phyloP scores from a whole-genome alignment of 2,329 filamentous ascomycete genomes.

The Fusarium tupiense region DNA sequence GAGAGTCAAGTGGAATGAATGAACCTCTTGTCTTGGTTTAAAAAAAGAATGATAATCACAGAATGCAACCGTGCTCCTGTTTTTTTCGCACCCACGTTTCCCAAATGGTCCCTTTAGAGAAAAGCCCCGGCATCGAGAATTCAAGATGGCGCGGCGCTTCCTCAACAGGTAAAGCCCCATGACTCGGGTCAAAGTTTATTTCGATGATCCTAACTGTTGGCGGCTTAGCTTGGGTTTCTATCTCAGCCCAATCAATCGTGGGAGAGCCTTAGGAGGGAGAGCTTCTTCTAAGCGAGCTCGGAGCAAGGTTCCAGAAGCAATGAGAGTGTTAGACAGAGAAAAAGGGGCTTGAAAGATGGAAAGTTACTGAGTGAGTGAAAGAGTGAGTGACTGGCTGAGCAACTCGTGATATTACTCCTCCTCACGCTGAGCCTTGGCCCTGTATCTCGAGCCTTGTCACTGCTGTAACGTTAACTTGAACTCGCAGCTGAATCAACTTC shows the following conservation, averaged over 20 bases:
- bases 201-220: conserved; percentile 8
- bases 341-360: neutral
- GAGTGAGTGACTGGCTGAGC: neutral
- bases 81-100: neutral
- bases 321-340: neutral
- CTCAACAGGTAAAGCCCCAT: conserved; percentile 25
- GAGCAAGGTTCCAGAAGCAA: neutral
- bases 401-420: neutral
- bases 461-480: neutral
- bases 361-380: neutral
- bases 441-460: neutral
- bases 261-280: neutral
- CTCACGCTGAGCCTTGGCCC: neutral
- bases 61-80: conserved; percentile 1
- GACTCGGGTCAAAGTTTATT: conserved; percentile 35
- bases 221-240: conserved; percentile 14
- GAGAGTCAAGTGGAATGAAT: neutral
- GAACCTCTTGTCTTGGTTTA: neutral
- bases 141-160: conserved; percentile 37
- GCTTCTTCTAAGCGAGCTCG: neutral
- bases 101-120: conserved; percentile 13
- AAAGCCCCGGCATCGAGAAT: conserved; percentile 16
- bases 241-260: conserved; percentile 9
- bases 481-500: neutral
- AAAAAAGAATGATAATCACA: neutral